phyloP scores from a whole-genome alignment of 2,329 filamentous ascomycete species.

The Aspergillus chevalieri region DNA sequence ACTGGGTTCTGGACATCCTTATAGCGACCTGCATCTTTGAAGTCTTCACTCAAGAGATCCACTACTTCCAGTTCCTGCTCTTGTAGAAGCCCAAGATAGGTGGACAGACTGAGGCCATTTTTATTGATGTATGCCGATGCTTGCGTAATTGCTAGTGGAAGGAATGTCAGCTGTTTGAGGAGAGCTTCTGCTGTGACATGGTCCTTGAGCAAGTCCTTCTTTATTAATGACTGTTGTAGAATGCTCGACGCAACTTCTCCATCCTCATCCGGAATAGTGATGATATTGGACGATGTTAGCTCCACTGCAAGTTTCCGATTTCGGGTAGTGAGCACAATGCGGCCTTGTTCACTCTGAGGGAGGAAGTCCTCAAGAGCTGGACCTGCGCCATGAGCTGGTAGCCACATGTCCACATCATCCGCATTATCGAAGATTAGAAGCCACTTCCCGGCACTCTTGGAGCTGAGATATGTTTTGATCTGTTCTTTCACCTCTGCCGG shows the following conservation, averaged over 20 bases:
- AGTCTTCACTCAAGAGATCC: conserved; percentile 9
- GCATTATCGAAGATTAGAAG: conserved; percentile 22
- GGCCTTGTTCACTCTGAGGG: conserved; percentile 12
- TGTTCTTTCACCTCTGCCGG: conserved; percentile 4
- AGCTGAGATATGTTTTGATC: conserved; percentile 8
- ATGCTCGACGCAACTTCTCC: conserved; percentile 1
- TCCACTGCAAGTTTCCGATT: conserved; percentile 8
- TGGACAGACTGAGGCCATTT: neutral
- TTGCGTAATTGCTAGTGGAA: conserved; percentile 11
- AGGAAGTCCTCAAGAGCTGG: conserved; percentile 7
- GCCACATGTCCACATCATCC: conserved; percentile 17
- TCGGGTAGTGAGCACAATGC: conserved; percentile 15
- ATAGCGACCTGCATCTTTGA: conserved; percentile 11
- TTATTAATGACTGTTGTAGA: neutral
- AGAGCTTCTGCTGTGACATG: neutral
- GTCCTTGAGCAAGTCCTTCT: neutral
- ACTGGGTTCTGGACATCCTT: conserved; percentile 8
- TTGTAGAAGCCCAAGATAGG: conserved; percentile 6
- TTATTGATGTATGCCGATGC: conserved; percentile 12
- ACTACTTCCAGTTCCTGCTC: conserved; percentile 3
- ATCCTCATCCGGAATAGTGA: conserved; percentile 6
- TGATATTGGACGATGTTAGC: conserved; percentile 6
- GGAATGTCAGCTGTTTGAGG: conserved; percentile 6
- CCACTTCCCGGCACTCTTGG: conserved; percentile 10
- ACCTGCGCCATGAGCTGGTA: neutral